Percentiles rank a stretch among this genome's conserved stretches.
phyloP scores from a whole-genome alignment of 805 yeast species.

The Nakazawaea anatomiae region DNA sequence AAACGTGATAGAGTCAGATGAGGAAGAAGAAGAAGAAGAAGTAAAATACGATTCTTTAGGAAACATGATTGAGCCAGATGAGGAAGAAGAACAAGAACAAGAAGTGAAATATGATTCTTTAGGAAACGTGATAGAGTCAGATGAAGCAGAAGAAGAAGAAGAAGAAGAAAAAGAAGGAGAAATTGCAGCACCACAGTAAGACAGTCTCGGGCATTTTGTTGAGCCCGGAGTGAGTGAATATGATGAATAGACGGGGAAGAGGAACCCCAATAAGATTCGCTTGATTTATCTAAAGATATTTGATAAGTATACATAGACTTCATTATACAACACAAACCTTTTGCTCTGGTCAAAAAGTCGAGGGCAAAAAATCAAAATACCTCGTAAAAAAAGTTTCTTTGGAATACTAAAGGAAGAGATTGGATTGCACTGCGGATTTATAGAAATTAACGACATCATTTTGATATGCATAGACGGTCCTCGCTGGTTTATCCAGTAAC shows the following conservation, averaged over 20 bases:
- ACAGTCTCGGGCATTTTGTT: conserved; percentile 7
- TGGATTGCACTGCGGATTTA: no score
- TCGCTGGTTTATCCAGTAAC: conserved; percentile 9
- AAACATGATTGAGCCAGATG: conserved; percentile 15
- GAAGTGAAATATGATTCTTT: conserved; percentile 25
- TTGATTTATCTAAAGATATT: no score
- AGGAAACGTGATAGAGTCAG: conserved; percentile 12
- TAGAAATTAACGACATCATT: neutral
- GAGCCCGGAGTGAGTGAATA: no score
- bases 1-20: conserved; percentile 17
- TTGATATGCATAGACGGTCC: conserved; percentile 4
- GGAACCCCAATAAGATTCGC: no score
- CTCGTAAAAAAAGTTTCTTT: neutral
- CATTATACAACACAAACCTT: neutral
- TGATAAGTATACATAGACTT: neutral
- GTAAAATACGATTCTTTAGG: conserved; percentile 12
- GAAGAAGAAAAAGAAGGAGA: conserved; percentile 18
- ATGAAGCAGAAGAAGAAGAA: conserved; percentile 17
- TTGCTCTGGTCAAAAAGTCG: neutral
- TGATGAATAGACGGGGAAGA: no score
- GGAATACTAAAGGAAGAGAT: no score
- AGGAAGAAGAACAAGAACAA: conserved; percentile 17
- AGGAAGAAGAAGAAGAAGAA: conserved; percentile 11
- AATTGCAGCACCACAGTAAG: conserved; percentile 11
- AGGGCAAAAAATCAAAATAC: neutral